Evolutionary conservation across 495 filamentous ascomycete species (phyloP).

Genomic region (Tuber borchii): DNA sequence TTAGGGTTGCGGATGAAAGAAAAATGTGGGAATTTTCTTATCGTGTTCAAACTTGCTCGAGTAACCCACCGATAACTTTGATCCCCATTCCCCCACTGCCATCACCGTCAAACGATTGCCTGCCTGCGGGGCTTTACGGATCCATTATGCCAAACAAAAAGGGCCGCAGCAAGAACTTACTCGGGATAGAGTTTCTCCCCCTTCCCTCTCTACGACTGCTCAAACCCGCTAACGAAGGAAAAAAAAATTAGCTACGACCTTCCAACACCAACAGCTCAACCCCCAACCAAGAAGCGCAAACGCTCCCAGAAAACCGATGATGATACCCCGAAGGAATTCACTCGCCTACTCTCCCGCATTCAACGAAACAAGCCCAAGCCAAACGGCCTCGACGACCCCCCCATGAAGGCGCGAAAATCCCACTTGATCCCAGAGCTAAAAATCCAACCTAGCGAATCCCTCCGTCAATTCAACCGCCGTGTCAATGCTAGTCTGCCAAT

Average conservation of each 20-base stretch:
- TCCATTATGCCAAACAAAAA: constrained; percentile 34
- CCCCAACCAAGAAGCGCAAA: constrained; percentile 45
- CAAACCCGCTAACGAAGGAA: constrained; percentile 24
- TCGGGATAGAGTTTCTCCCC: constrained; percentile 44
- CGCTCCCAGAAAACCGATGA: constrained; percentile 52
- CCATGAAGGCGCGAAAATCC: constrained; percentile 25
- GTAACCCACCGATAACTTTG: background rate
- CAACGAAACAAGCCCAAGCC: constrained; percentile 52
- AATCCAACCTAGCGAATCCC: constrained; percentile 72
- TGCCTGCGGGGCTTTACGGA: background rate
- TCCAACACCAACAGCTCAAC: constrained; percentile 28
- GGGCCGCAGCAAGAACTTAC: constrained; percentile 25
- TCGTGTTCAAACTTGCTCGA: background rate
- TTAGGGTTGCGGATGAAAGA: background rate
- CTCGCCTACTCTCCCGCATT: constrained; percentile 63
- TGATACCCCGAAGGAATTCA: constrained; percentile 82
- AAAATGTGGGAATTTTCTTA: background rate
- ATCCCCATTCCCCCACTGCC: background rate
- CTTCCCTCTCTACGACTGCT: constrained; percentile 12
- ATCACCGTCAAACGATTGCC: background rate
- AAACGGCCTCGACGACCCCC: constrained; percentile 59
- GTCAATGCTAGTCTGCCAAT: constrained; percentile 83
- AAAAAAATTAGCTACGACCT: constrained; percentile 30
- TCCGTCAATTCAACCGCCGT: constrained; percentile 74
- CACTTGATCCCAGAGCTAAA: constrained; percentile 13